Conservation (phyloP, 768 basidiomycete species). For the Mycena pura region DNA sequence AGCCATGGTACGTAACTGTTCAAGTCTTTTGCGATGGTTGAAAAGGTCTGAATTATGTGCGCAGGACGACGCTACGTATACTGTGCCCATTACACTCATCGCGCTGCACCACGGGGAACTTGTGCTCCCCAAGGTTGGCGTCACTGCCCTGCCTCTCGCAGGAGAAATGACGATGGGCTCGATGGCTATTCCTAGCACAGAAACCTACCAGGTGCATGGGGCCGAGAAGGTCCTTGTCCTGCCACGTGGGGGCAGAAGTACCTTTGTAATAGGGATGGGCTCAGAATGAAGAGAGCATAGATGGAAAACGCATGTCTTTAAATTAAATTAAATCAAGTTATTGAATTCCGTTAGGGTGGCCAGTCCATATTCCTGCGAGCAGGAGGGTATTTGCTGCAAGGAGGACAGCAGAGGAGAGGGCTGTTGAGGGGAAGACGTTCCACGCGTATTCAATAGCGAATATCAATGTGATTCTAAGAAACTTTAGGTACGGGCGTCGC, state of each 20-base stretch:
- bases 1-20: constrained; percentile 57
- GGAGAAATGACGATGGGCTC: constrained; percentile 64
- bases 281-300: constrained; percentile 27
- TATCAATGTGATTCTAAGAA: constrained; percentile 63
- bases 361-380: constrained; percentile 55
- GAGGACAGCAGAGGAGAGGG: constrained; percentile 64
- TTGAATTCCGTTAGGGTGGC: constrained; percentile 20
- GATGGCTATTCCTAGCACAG: constrained; percentile 65
- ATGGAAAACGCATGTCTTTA: neutral
- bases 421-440: constrained; percentile 87
- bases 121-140: constrained; percentile 72
- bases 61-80: constrained; percentile 68
- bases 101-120: constrained; percentile 87
- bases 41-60: constrained; percentile 8
- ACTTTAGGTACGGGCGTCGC: neutral
- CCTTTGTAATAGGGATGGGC: constrained; percentile 82
- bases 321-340: constrained; percentile 22
- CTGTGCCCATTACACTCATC: constrained; percentile 77
- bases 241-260: constrained; percentile 82
- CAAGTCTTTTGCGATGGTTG: neutral
- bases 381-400: constrained; percentile 58
- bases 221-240: constrained; percentile 83
- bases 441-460: constrained; percentile 81
- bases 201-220: constrained; percentile 86
- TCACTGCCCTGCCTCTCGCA: constrained; percentile 63